phyloP scores from a whole-genome alignment of 148 eudicot genomes.

The Arbutus unedo region DNA sequence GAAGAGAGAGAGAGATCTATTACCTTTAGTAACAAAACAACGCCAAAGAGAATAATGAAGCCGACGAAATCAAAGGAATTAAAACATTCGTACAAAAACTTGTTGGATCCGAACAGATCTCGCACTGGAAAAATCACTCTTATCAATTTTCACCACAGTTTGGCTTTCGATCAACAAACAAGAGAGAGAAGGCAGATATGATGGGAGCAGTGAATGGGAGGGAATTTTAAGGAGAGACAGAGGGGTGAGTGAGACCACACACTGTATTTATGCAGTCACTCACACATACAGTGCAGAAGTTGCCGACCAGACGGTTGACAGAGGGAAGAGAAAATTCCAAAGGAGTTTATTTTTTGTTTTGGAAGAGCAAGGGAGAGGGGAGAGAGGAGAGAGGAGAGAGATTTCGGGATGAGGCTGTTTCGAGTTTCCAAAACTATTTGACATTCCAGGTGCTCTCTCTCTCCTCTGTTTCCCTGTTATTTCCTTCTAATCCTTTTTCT shows the following conservation, averaged over 20 bases:
- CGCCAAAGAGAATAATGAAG: too few species aligned
- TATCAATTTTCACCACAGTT: too few species aligned
- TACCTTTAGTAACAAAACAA: not conserved
- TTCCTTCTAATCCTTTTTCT: not conserved
- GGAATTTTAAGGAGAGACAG: not conserved
- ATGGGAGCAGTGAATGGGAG: too few species aligned
- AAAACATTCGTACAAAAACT: not conserved
- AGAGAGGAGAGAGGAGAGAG: not conserved
- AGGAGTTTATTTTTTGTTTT: not conserved
- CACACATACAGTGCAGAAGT: not conserved
- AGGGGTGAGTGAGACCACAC: slow-evolving; percentile 13
- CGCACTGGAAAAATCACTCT: not conserved
- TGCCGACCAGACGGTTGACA: slow-evolving; percentile 23
- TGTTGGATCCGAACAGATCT: not conserved
- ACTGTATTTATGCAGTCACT: not conserved
- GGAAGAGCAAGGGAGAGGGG: not conserved
- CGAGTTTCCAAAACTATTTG: not conserved
- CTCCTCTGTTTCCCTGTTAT: too few species aligned
- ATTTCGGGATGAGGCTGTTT: not conserved
- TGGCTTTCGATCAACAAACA: not conserved
- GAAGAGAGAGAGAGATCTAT: not conserved
- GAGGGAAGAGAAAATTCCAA: not conserved
- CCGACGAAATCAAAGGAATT: not conserved
- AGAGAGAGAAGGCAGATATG: not conserved
- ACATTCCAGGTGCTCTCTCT: slow-evolving; percentile 1